A percentile compares a stretch with the other conserved stretches of the same genome.
phyloP scores from a whole-genome alignment of 345 rosid species.

The Lenwebbia sp. region DNA sequence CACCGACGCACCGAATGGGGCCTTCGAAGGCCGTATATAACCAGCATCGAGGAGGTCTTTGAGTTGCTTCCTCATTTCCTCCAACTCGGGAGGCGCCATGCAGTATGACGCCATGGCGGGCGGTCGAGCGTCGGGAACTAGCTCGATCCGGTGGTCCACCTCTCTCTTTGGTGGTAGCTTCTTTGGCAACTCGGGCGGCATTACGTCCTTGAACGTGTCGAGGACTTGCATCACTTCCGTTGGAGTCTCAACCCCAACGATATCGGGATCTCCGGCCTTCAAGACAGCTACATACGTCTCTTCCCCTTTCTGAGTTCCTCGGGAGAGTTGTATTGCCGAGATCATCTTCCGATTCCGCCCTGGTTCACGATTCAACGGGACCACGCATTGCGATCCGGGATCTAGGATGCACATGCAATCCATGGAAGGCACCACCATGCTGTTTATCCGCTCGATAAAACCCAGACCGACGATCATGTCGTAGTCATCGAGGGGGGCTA shows the following conservation, averaged over 20 bases:
- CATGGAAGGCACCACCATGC: fast-evolving
- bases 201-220: neutral
- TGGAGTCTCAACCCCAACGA: too few relatives aligned
- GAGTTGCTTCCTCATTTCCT: neutral
- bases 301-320: neutral
- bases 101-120: neutral
- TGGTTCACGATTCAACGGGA: too few relatives aligned
- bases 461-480: neutral
- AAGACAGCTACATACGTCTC: neutral
- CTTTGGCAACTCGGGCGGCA: neutral
- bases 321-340: neutral
- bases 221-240: neutral
- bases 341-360: neutral
- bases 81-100: neutral
- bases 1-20: neutral
- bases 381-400: too few relatives aligned
- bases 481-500: neutral
- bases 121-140: neutral
- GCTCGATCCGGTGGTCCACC: neutral
- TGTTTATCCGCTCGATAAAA: neutral
- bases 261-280: neutral
- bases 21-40: neutral
- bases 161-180: neutral
- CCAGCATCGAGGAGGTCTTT: neutral
- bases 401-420: too few relatives aligned